Conservation (phyloP, 805 yeast genomes). For the Cyberlindnera bimundalis region DNA sequence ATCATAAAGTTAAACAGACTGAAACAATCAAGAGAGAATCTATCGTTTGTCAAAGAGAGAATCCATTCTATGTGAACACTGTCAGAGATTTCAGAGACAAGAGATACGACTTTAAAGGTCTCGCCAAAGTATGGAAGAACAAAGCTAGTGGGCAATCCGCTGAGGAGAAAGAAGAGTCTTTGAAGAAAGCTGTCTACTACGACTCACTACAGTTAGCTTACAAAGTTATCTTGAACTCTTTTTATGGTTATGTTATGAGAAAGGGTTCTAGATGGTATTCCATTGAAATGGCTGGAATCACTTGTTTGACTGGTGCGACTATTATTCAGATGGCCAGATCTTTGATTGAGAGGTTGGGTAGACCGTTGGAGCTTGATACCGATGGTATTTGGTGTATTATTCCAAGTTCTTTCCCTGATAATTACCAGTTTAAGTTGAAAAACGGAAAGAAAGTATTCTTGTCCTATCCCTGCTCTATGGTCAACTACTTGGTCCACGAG, state of each 20-base stretch:
- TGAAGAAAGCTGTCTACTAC: conserved; percentile 88
- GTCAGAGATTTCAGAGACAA: conserved; percentile 94
- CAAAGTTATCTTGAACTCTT: conserved; percentile 92
- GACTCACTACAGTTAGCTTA: conserved; percentile 96
- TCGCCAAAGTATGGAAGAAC: conserved; percentile 92
- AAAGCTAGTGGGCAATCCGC: conserved; percentile 56
- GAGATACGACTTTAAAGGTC: conserved; percentile 90
- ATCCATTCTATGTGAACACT: conserved; percentile 94
- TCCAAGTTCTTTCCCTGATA: conserved; percentile 92
- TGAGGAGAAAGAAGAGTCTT: conserved; percentile 79
- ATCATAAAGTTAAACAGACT: conserved; percentile 75
- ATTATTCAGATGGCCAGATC: conserved; percentile 96
- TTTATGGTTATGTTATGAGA: conserved; percentile 98
- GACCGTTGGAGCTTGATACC: conserved; percentile 95
- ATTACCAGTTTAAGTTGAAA: conserved; percentile 63
- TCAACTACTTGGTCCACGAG: conserved; percentile 88
- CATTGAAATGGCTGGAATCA: conserved; percentile 99
- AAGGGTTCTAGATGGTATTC: conserved; percentile 99
- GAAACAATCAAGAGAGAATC: conserved; percentile 88
- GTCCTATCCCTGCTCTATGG: conserved; percentile 95
- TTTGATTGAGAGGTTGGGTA: conserved; percentile 86
- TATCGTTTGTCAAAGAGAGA: conserved; percentile 94
- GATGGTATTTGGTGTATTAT: conserved; percentile 99
- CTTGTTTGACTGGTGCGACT: conserved; percentile 96
- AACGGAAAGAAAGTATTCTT: conserved; percentile 74